Base-by-base conservation (phyloP, 306 rosid species). In the Delonix regia region DNA sequence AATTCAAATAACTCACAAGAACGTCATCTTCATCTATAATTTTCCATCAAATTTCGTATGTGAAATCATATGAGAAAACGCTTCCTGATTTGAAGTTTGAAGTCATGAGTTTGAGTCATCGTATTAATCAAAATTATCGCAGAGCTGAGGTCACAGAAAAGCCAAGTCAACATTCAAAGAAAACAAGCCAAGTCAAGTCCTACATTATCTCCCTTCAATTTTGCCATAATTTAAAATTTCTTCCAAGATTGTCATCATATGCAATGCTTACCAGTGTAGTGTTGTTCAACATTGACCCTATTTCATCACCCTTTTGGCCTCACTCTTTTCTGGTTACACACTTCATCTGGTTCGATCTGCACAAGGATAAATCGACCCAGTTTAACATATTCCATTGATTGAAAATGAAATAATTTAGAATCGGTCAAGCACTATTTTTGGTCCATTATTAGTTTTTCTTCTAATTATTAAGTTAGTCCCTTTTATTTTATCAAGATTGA, bases 121-220 rank as follows among this genome's bases (percentile, higher is more conserved):
- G 1, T 15, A 42, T 42, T 10, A 9, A 11, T 22, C 51, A 12
- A 45, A 33, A 13, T 62, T 30, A 57, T 57, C 64, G 13, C 7
- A 34, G 9, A 0, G 69, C 4, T 34, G 22, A 34, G 45, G 25
- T 63, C 25, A 63, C 5, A 7, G 1, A 12, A 28, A 60, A 63
- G 1, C 47, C 38, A 63, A 63, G 69, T 63, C 69, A 62, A 33
- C 33, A 18, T 33, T 62, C 69, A 62, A 62, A 33, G 44, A 62
- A 33, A 62, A 62, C 39, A 18, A 47, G 6, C 53, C 6, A 14
- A 47, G 19, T 47, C 66, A 13, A 22, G 62, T 55, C 33, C 33
- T 22, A 4, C 24, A 1, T 9, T 57, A 12, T 57, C 16, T 24
- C 36, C 63, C 24, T 57, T 24, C 63, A 57, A n/a, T n/a, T n/a